These are phyloP conservation scores for Backusella sp. DNA, from an alignment of 192 early-diverging fungal genomes.

Conservation along the genomic window DNA sequence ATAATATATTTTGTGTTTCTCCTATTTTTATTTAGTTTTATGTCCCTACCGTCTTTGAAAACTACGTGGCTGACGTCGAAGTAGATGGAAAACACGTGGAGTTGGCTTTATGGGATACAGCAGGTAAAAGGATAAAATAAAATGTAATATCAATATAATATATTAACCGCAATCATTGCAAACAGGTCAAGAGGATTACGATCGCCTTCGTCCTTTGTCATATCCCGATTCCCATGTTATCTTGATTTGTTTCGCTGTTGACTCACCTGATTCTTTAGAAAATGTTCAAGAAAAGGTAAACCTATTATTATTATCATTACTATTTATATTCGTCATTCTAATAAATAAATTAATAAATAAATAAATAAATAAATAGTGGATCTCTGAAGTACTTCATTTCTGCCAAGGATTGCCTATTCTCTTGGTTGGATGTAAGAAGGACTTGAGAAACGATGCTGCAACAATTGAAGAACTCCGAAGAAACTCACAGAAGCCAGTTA, in stretches of 20 bases:
- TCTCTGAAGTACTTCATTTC: constrained; percentile 84
- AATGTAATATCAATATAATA: not conserved
- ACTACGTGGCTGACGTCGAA: constrained; percentile 69
- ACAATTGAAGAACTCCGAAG: constrained; percentile 75
- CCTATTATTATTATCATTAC: not conserved
- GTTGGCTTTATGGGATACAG: constrained; percentile 77
- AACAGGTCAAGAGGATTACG: constrained; percentile 39
- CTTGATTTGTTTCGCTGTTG: constrained; percentile 90
- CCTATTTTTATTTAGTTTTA: constrained; percentile 48
- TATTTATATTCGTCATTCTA: not conserved
- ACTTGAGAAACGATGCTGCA: constrained; percentile 78
- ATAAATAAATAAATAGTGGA: constrained; percentile 60
- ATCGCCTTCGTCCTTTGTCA: constrained; percentile 82
- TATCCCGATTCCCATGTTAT: constrained; percentile 93
- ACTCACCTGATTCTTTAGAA: constrained; percentile 78
- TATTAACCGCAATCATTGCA: not conserved
- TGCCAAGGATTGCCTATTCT: constrained; percentile 84
- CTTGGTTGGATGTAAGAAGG: constrained; percentile 88
- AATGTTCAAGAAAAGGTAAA: constrained; percentile 70
- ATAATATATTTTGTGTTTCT: not conserved
- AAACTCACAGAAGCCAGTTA: constrained; percentile 72
- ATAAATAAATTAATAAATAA: not conserved
- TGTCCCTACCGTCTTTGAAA: constrained; percentile 77
- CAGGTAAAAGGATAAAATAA: constrained; percentile 44
- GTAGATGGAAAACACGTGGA: constrained; percentile 70